Evolutionary conservation across 192 early-diverging fungal genomes (phyloP), one percentile per base, ranked within the genome.

Genomic region (Linnemannia hyalina): DNA sequence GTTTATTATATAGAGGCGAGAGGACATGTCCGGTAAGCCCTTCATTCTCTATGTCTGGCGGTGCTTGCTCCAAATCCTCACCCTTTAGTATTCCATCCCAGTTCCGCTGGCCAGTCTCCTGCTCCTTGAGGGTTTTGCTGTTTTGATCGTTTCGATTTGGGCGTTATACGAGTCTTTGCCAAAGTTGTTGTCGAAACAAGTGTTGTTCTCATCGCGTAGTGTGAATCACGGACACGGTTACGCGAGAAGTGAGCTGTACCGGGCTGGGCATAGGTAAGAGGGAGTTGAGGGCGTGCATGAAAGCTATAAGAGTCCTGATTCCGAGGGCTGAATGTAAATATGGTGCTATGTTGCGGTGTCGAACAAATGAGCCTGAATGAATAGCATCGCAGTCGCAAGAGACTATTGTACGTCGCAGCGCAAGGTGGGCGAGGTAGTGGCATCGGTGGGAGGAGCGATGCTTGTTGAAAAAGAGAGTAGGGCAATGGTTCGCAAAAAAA

Each of bases 1-100:
- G 41, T 80, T 77, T 75, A 77, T 80, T 32, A 86, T 55, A 38
- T 86, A 77, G 26, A 80, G 46, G n/a, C 68, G 78, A 18, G 75
- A 76, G 44, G 74, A 74, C 0, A 10, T 52, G n/a, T 77, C 79
- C 60, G 55, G n/a, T 40, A 8, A 35, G 4, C 32, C 40, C 7
- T 65, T 76, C 22, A 73, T 75, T 60, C 77, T 80, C 74, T 74
- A 85, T 3, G 73, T 49, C 36, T 78, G 65, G 68, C 80, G 32
- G 18, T 73, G 77, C 6, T 22, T 8, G 54, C 73, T 76, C 4
- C 83, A 78, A 78, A 10, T 80, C 40, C 4, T 80, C 74, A 16
- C 76, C 74, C 9, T 16, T 70, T 40, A 80, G 36, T 29, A 85
- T 26, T 6, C 60, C 52, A 41, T 85, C 77, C 83, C 83, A 85